Percentiles rank a stretch among this genome's conserved stretches.
phyloP scores from a whole-genome alignment of 2,329 filamentous ascomycete genomes.

The Neopestalotiopsis rosae region DNA sequence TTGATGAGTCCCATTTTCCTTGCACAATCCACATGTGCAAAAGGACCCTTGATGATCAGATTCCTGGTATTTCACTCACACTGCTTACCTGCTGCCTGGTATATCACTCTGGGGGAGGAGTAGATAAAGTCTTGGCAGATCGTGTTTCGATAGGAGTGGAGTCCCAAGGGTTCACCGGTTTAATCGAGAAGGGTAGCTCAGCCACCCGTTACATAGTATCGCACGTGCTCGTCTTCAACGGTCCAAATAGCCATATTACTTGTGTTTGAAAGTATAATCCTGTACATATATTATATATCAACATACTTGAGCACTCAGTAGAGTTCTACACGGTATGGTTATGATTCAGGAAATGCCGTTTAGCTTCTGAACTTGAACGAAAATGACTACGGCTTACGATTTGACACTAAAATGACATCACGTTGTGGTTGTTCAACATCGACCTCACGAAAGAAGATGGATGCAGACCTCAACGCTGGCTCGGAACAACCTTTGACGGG shows the following conservation, averaged over 20 bases:
- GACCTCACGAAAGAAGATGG: not conserved
- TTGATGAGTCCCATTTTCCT: not conserved
- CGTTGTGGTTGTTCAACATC: not conserved
- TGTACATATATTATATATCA: too few relatives aligned
- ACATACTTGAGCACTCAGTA: too few relatives aligned
- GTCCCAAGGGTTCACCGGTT: not conserved
- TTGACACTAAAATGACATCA: not conserved
- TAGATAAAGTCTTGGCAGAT: not conserved
- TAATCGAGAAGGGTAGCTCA: not conserved
- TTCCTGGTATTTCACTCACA: not conserved
- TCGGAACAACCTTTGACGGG: not conserved
- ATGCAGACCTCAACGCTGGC: not conserved
- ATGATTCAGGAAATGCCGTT: too few relatives aligned
- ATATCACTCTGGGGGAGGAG: not conserved
- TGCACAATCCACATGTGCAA: not conserved
- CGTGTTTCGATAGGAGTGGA: conserved; percentile 1
- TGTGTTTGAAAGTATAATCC: too few relatives aligned
- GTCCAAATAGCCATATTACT: too few relatives aligned
- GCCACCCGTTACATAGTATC: not conserved
- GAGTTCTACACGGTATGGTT: too few relatives aligned
- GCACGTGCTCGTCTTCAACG: too few relatives aligned
- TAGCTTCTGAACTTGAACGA: too few relatives aligned
- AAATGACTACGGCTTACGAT: too few relatives aligned
- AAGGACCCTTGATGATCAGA: not conserved
- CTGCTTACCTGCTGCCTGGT: not conserved